Percentiles rank a stretch among this genome's conserved stretches.
These are phyloP conservation scores for Beauveria sp. DNA, from an alignment of 2,329 filamentous ascomycete genomes.

Conservation along the genomic window DNA sequence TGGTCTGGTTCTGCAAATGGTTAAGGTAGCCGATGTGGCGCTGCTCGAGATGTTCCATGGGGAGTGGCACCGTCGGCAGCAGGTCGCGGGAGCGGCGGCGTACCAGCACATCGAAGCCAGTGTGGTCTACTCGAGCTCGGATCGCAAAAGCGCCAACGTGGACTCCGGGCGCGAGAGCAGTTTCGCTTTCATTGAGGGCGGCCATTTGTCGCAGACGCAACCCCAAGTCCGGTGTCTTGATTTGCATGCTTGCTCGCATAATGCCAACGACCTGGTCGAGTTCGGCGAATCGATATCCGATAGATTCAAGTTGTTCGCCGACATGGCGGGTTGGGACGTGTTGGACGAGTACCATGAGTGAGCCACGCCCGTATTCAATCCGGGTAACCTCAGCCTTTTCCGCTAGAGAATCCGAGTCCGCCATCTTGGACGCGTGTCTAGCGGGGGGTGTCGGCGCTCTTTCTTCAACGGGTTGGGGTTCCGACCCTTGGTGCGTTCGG, in stretches of 20 bases:
- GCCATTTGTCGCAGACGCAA: constrained; percentile 57
- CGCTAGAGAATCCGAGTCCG: constrained; percentile 24
- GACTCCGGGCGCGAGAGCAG: constrained; percentile 43
- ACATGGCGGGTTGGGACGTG: constrained; percentile 51
- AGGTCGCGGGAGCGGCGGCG: constrained; percentile 48
- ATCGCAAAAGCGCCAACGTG: constrained; percentile 54
- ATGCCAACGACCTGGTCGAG: constrained; percentile 59
- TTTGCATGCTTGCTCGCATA: constrained; percentile 67
- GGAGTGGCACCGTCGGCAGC: constrained; percentile 51
- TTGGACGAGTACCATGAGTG: constrained; percentile 73
- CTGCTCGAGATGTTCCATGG: constrained; percentile 43
- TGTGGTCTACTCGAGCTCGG: constrained; percentile 40
- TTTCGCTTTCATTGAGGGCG: constrained; percentile 41
- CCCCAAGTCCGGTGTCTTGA: constrained; percentile 55
- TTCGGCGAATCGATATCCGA: constrained; percentile 72
- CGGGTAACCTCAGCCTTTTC: constrained; percentile 32
- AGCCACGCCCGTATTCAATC: constrained; percentile 56
- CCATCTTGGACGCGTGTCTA: constrained; percentile 2
- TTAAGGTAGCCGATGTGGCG: constrained; percentile 49
- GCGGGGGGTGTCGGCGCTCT: constrained; percentile 7
- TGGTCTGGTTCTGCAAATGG: constrained; percentile 38
- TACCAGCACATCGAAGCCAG: constrained; percentile 58
- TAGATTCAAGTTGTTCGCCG: constrained; percentile 55
- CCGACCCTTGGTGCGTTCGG: neutral
- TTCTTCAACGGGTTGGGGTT: neutral